phyloP scores from a whole-genome alignment of 441 rosid species.

The Adansonia madagascariensis region DNA sequence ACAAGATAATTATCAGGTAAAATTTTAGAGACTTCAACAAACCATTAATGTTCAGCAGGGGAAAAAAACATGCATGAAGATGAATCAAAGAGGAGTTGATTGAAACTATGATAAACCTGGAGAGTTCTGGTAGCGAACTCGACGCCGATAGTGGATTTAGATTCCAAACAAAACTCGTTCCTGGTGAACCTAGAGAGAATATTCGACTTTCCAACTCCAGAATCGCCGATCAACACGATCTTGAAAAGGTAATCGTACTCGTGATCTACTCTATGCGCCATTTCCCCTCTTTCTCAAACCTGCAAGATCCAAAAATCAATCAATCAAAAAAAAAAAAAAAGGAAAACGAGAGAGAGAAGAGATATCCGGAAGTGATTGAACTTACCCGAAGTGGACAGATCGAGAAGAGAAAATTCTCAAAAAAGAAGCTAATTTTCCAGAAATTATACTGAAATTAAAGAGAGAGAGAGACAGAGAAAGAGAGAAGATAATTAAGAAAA shows the following conservation, averaged over 20 bases:
- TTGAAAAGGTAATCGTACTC: constrained; percentile 93
- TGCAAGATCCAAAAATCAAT: constrained; percentile 32
- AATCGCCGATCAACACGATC: constrained; percentile 96
- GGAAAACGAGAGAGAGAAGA: background rate
- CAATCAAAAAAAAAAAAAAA: constrained; percentile 22
- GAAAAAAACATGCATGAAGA: background rate
- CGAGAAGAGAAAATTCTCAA: constrained; percentile 39
- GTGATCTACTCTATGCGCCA: constrained; percentile 84
- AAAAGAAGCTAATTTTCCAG: constrained; percentile 14
- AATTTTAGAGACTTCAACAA: constrained; percentile 8
- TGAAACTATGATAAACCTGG: constrained; percentile 47
- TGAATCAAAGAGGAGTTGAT: constrained; percentile 16
- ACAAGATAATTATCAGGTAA: background rate
- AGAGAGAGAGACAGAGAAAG: background rate
- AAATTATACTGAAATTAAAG: constrained; percentile 22
- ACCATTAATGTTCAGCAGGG: background rate
- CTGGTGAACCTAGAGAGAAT: constrained; percentile 89
- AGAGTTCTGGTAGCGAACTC: constrained; percentile 94
- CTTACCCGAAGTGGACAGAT: constrained; percentile 42
- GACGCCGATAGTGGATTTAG: constrained; percentile 94
- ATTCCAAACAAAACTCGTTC: constrained; percentile 90
- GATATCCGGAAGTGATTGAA: background rate
- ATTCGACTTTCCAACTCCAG: constrained; percentile 97
- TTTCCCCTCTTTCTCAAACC: constrained; percentile 36
- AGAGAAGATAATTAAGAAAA: background rate